Percentiles rank a stretch among this genome's conserved stretches.
These are phyloP conservation scores for Dothiorella sarmentorum DNA, from an alignment of 2,329 filamentous ascomycete genomes.

Conservation along the genomic window DNA sequence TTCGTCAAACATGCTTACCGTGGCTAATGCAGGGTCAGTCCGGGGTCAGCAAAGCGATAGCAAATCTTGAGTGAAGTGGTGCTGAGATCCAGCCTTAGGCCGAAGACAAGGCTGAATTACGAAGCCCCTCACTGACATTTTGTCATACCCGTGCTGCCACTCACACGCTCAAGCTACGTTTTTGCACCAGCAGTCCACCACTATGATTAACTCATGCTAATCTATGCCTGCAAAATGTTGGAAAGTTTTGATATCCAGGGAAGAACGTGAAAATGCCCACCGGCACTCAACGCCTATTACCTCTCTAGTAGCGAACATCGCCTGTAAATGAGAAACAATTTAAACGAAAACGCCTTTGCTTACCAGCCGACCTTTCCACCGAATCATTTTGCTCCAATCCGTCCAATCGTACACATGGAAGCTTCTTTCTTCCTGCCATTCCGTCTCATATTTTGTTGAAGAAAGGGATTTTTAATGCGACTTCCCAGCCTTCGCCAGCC, in stretches of 20 bases:
- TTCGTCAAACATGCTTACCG: no score
- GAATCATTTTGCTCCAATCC: background rate
- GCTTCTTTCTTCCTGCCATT: background rate
- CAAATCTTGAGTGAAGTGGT: no score
- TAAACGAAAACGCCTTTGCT: background rate
- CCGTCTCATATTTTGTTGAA: background rate
- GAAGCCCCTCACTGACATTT: no score
- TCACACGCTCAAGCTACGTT: no score
- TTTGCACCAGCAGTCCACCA: background rate
- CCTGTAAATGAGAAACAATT: background rate
- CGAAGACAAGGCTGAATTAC: no score
- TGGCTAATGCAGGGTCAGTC: no score
- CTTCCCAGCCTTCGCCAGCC: slow-evolving; percentile 45
- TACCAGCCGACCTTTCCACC: background rate
- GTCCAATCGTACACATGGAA: background rate
- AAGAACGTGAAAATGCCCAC: background rate
- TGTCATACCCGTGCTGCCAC: no score
- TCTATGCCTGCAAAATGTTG: background rate
- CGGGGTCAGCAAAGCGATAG: no score
- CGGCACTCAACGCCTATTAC: slow-evolving; percentile 12
- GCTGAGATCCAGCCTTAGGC: no score
- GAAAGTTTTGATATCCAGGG: background rate
- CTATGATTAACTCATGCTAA: background rate
- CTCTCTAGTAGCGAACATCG: background rate
- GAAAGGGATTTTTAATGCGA: background rate